phyloP scores from a whole-genome alignment of 257 asterid species.

The Jaltomata sinuosa region DNA sequence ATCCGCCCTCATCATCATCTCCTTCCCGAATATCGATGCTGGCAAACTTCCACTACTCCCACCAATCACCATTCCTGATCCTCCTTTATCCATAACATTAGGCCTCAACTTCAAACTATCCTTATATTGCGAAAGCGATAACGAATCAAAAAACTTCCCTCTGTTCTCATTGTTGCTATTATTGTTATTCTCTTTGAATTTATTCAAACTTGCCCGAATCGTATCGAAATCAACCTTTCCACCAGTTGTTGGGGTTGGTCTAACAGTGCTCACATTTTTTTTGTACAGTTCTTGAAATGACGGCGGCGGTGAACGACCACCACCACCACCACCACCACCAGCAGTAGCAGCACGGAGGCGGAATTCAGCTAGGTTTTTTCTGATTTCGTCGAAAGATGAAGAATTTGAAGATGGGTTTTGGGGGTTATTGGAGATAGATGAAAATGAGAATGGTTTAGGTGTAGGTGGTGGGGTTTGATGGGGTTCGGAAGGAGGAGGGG shows the following conservation, averaged over 20 bases:
- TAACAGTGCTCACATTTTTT: not conserved
- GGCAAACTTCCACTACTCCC: not conserved
- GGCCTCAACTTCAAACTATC: not conserved
- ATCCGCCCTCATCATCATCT: not conserved
- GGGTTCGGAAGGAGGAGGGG: not conserved
- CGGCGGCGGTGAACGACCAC: not conserved
- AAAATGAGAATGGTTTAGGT: not conserved
- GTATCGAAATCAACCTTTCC: not conserved
- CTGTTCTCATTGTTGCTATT: not conserved
- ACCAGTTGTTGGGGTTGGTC: not conserved
- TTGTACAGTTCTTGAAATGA: conserved; percentile 30
- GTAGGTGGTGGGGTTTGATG: not conserved
- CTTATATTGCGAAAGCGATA: not conserved
- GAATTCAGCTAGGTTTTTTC: conserved; percentile 7
- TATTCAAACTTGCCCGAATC: conserved; percentile 14
- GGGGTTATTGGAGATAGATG: not conserved
- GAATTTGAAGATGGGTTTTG: not conserved
- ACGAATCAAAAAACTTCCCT: not conserved
- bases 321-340: too few species aligned
- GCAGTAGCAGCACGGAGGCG: conserved; percentile 6
- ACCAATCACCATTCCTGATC: not conserved
- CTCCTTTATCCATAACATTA: not conserved
- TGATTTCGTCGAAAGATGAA: not conserved
- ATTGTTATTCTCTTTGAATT: not conserved
- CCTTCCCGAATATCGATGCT: conserved; percentile 7